phyloP scores from a whole-genome alignment of 768 basidiomycete genomes.

The Sistotremastrum niveocremeum region DNA sequence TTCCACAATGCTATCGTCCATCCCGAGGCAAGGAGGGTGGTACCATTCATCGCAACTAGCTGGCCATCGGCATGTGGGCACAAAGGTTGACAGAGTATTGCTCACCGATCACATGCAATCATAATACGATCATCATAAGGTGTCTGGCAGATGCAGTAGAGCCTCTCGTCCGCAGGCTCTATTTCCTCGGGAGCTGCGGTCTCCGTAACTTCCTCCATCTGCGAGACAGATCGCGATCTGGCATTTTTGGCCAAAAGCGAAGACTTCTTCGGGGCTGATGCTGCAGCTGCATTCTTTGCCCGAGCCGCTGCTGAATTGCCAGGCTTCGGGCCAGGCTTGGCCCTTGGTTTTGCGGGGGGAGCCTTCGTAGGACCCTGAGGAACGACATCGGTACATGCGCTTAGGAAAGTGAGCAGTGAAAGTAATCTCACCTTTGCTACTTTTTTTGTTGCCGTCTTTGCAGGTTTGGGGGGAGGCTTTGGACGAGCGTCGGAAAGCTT shows the following conservation, averaged over 20 bases:
- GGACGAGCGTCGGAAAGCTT: constrained; percentile 1
- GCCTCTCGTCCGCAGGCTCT: constrained; percentile 48
- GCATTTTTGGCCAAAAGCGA: constrained; percentile 23
- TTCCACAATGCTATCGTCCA: constrained; percentile 71
- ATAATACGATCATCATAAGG: constrained; percentile 77
- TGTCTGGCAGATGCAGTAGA: constrained; percentile 84
- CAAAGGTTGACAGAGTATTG: not conserved
- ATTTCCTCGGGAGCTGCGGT: constrained; percentile 33
- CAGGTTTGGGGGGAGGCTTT: not conserved
- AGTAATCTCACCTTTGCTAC: too few species aligned
- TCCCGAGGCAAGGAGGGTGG: constrained; percentile 72
- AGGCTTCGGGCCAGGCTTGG: too few species aligned
- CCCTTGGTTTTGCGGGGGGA: too few species aligned
- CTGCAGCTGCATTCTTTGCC: not conserved
- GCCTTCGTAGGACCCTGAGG: too few species aligned
- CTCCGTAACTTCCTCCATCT: constrained; percentile 22
- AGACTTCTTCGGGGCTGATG: constrained; percentile 12
- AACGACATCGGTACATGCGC: too few species aligned
- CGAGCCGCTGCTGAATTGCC: too few species aligned
- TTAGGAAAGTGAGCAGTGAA: too few species aligned
- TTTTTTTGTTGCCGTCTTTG: too few species aligned
- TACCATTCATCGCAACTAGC: constrained; percentile 89
- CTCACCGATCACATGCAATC: constrained; percentile 89
- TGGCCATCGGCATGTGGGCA: not conserved
- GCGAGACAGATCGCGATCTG: constrained; percentile 26